phyloP scores from a whole-genome alignment of 148 eudicot genomes.

The Silene uniflora region DNA sequence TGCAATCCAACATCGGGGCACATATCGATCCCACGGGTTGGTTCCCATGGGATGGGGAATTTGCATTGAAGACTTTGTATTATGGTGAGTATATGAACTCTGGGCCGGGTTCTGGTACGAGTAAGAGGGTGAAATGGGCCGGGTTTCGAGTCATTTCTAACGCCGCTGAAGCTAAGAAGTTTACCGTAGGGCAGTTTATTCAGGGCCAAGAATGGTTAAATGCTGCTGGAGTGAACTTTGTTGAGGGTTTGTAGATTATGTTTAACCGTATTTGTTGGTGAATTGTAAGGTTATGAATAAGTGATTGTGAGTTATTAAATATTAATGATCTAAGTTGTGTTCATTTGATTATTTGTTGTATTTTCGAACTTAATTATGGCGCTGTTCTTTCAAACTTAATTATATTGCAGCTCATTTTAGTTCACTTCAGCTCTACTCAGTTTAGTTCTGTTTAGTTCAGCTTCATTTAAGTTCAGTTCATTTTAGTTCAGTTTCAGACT shows the following conservation, averaged over 20 bases:
- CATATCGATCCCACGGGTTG: slow-evolving; percentile 28
- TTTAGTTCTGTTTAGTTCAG: too few relatives aligned
- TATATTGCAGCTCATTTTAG: too few relatives aligned
- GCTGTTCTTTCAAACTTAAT: too few relatives aligned
- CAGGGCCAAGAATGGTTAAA: slow-evolving; percentile 31
- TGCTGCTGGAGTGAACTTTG: slow-evolving; percentile 16
- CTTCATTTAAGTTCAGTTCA: too few relatives aligned
- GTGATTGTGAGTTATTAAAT: not conserved
- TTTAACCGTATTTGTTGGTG: too few relatives aligned
- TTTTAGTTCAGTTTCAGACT: too few relatives aligned
- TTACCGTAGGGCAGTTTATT: slow-evolving; percentile 30
- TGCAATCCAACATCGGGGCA: slow-evolving; percentile 24
- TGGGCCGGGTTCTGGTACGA: slow-evolving; percentile 24
- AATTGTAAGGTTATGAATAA: not conserved
- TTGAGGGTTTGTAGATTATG: slow-evolving; percentile 11
- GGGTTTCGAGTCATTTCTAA: slow-evolving; percentile 22
- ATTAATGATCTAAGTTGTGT: too few relatives aligned
- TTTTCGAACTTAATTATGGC: too few relatives aligned
- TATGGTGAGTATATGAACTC: slow-evolving; percentile 28
- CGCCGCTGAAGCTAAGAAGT: slow-evolving; percentile 11
- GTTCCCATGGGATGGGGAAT: slow-evolving; percentile 26
- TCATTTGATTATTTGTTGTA: too few relatives aligned
- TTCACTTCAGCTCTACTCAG: too few relatives aligned
- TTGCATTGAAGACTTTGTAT: slow-evolving; percentile 18
- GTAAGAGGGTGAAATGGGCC: slow-evolving; percentile 28